phyloP scores from a whole-genome alignment of 352 stramenopile genomes.

The Phytopythium montanum region DNA sequence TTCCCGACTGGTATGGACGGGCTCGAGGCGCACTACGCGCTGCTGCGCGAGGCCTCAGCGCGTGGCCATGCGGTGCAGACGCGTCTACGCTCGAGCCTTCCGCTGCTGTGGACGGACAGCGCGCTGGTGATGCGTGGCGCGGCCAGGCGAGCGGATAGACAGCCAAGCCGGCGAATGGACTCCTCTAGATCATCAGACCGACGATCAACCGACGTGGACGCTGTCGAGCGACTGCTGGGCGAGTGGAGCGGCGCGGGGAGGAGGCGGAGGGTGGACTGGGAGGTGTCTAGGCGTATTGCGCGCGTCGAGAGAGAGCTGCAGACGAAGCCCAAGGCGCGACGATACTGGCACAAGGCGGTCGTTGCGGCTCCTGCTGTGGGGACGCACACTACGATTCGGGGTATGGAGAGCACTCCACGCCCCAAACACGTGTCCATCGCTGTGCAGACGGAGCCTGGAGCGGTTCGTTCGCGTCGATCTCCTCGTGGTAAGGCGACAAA shows the following conservation, averaged over 20 bases:
- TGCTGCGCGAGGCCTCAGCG: conserved; percentile 48
- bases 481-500: not conserved
- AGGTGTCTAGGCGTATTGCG: conserved; percentile 65
- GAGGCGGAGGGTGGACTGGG: conserved; percentile 51
- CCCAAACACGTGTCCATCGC: not conserved
- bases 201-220: no score
- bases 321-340: conserved; percentile 34
- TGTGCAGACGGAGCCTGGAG: not conserved
- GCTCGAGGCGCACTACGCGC: conserved; percentile 50
- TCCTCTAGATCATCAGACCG: not conserved
- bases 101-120: conserved; percentile 46
- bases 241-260: conserved; percentile 10
- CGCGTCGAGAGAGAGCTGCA: conserved; percentile 61
- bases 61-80: conserved; percentile 42
- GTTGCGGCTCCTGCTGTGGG: not conserved
- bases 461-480: no score
- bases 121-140: conserved; percentile 36
- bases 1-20: conserved; percentile 12
- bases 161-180: not conserved
- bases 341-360: conserved; percentile 49
- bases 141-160: conserved; percentile 1
- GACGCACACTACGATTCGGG: not conserved
- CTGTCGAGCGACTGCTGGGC: not conserved
- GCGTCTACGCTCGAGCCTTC: conserved; percentile 40
- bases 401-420: not conserved